Conservation (phyloP, 306 rosid genomes). For the Hylodesmum podocarpum region DNA sequence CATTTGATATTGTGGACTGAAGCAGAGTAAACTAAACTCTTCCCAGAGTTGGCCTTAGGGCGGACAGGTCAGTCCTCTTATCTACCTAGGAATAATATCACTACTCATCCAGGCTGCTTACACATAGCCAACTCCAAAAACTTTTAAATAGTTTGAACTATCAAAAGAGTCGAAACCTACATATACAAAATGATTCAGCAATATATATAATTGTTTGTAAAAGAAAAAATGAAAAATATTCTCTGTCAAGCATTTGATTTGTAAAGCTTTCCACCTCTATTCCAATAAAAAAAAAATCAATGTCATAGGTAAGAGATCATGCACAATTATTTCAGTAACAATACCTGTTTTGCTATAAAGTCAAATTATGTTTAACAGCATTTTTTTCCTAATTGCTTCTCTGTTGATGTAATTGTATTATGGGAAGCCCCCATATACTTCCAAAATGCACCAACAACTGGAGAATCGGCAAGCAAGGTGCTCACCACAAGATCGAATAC, state of each 20-base stretch:
- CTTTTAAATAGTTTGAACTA: too few relatives aligned
- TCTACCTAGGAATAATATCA: conserved; percentile 86
- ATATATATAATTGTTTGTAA: not conserved
- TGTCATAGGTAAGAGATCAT: not conserved
- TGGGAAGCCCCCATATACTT: conserved; percentile 92
- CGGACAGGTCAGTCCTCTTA: too few relatives aligned
- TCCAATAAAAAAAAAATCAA: conserved; percentile 1
- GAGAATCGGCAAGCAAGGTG: conserved; percentile 82
- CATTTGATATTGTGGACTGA: too few relatives aligned
- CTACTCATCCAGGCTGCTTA: conserved; percentile 97
- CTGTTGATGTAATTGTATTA: conserved; percentile 54
- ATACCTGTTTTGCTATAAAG: conserved; percentile 73
- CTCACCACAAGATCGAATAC: conserved; percentile 84
- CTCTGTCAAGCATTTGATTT: not conserved
- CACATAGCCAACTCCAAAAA: conserved; percentile 81
- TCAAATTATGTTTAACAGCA: conserved; percentile 58
- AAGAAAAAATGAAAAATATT: conserved; percentile 1
- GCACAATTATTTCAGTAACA: too few relatives aligned
- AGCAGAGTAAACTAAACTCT: too few relatives aligned
- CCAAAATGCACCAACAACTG: conserved; percentile 86
- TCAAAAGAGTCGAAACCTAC: conserved; percentile 81
- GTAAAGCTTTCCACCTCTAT: too few relatives aligned
- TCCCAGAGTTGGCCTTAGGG: too few relatives aligned
- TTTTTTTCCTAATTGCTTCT: conserved; percentile 68
- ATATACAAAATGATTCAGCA: conserved; percentile 19